Evolutionary conservation across 352 stramenopile species (phyloP), one percentile per base, ranked within the genome.

Genomic region (Phytophthora vignae): DNA sequence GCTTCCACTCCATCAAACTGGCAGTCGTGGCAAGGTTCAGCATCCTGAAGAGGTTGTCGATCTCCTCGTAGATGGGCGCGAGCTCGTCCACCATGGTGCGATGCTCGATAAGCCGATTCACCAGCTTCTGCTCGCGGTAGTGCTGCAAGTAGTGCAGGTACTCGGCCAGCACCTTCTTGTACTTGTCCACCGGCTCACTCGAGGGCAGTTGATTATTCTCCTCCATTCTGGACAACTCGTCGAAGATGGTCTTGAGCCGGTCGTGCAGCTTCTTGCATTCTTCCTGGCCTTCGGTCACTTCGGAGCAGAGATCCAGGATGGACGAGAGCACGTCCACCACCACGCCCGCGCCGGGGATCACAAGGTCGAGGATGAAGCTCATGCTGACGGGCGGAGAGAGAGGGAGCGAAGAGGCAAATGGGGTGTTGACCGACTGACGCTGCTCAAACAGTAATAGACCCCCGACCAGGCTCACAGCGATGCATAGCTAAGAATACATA

Each of bases 1-100:
- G 38, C n/a, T 22, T 52, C 44, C 58, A 48, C 31, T 21, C 19
- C 14, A 31, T 7, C 25, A 64, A 5, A 12, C 21, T 9, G 0
- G 38, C 58, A 0, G 31, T 56, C 8, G 31, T 29, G 29, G 74
- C 46, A 0, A 81, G 29, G 40, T 73, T 69, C 4, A 81, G 62
- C 40, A 81, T 44, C 54, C 64, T 64, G 27, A 81, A 71, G 10
- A 78, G 38, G 31, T 55, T 64, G 52, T 77, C 74, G 22, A 80
- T 69, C n/a, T 77, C 64, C 62, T 73, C 55, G 21, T 74, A 50
- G 11, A 76, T 33, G 3, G 42, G 5, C 2, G 48, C 49, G 7
- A 76, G 27, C 22, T 80, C 58, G 3, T 71, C 61, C 60, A 72
- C 71, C 73, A 81, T 55, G 10, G 25, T 21, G 0, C 31, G 55